These are phyloP conservation scores for Sphenostylis stenocarpa DNA, from an alignment of 306 rosid species.

Conservation along the genomic window DNA sequence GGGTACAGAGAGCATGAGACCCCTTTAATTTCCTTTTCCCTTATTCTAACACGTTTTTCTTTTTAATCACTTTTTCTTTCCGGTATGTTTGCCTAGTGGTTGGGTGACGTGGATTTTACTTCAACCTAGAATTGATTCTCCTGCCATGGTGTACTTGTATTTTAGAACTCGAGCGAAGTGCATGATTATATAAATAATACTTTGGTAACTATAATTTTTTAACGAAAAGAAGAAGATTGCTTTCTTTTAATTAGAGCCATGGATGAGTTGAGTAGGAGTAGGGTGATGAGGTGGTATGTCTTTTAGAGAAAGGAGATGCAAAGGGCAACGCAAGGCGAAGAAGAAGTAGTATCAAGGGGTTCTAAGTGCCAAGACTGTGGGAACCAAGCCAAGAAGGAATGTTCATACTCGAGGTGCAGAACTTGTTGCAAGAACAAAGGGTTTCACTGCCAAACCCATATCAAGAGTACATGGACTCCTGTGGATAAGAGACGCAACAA, in stretches of 20 bases:
- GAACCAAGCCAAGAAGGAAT: constrained; percentile 73
- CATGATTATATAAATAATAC: neutral
- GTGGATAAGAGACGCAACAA: constrained; percentile 44
- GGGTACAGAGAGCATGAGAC: neutral
- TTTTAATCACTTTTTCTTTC: neutral
- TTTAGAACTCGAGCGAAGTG: constrained; percentile 4
- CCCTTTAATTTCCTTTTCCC: neutral
- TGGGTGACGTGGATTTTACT: constrained; percentile 18
- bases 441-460: constrained; percentile 63
- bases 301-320: constrained; percentile 27
- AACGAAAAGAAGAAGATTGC: neutral
- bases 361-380: constrained; percentile 72
- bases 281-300: neutral
- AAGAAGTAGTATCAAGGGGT: constrained; percentile 21
- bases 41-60: neutral
- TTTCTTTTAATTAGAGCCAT: constrained; percentile 10
- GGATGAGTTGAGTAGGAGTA: too few species aligned
- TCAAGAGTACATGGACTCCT: constrained; percentile 75
- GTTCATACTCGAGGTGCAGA: constrained; percentile 62
- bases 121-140: constrained; percentile 36
- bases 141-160: neutral
- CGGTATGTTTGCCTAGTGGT: neutral
- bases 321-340: neutral
- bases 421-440: constrained; percentile 74
- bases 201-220: neutral